Percentiles rank a stretch among this genome's conserved stretches.
Evolutionary conservation across 164 flowering plant genomes (phyloP).

Genomic region (Aristolochia californica): DNA sequence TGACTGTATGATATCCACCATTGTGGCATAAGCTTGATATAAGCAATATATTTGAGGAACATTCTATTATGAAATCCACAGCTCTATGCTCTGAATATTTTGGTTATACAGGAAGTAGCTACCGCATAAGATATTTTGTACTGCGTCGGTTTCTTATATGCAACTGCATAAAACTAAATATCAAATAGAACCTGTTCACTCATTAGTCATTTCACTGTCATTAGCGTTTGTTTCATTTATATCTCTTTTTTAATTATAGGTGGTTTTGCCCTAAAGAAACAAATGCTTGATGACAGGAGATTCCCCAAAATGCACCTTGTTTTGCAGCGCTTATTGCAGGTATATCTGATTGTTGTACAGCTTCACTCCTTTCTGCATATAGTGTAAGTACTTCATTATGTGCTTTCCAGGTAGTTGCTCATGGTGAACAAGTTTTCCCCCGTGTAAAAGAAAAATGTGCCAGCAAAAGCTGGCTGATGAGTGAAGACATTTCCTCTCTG

Average conservation of each 20-base stretch:
- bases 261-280: conserved; percentile 81
- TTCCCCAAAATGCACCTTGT: conserved; percentile 96
- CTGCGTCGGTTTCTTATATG: no score
- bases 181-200: no score
- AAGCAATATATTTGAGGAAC: no score
- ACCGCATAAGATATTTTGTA: no score
- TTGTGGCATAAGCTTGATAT: no score
- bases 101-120: no score
- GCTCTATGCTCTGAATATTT: no score
- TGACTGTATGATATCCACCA: no score
- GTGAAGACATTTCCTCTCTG: conserved; percentile 56
- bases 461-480: conserved; percentile 72
- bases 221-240: no score
- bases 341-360: conserved; percentile 4
- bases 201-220: no score
- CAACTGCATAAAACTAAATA: no score
- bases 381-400: neutral
- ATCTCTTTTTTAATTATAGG: conserved; percentile 31
- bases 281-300: conserved; percentile 86
- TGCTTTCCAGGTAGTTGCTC: conserved; percentile 62
- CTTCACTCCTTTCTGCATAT: neutral
- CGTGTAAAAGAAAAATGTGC: conserved; percentile 85
- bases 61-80: no score
- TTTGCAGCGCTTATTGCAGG: conserved; percentile 92
- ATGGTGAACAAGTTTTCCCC: conserved; percentile 96